Conservation (phyloP, 164 flowering plant species). For the Aristolochia contorta region DNA sequence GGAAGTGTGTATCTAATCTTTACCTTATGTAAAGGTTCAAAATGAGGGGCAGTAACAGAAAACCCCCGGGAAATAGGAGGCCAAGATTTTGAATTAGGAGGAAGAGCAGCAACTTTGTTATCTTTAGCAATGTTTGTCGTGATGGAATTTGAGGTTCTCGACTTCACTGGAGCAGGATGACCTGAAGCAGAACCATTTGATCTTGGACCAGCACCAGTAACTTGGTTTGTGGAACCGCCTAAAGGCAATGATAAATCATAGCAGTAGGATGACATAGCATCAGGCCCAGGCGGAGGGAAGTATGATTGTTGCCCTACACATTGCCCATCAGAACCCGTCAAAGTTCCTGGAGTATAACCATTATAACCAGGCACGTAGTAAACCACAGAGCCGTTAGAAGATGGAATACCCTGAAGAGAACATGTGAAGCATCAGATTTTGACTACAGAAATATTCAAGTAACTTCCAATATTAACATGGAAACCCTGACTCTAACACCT, state of each 20-base stretch:
- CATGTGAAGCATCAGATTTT: not conserved
- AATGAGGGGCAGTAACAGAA: slow-evolving; percentile 21
- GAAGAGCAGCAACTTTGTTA: slow-evolving; percentile 12
- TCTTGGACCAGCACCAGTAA: not conserved
- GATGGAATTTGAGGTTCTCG: slow-evolving; percentile 19
- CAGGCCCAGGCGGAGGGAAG: slow-evolving; percentile 10
- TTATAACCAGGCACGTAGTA: slow-evolving; percentile 26
- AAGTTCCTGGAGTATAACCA: slow-evolving; percentile 24
- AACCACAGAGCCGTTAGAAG: slow-evolving; percentile 23
- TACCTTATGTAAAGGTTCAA: slow-evolving; percentile 33
- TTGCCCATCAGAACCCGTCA: slow-evolving; percentile 32
- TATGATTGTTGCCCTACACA: slow-evolving; percentile 14
- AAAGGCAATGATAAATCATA: slow-evolving; percentile 18
- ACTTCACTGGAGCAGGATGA: slow-evolving; percentile 17
- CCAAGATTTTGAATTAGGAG: slow-evolving; percentile 12
- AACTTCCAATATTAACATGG: not conserved
- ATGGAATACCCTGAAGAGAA: slow-evolving; percentile 30
- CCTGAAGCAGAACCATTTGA: not conserved
- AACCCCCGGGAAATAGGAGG: slow-evolving; percentile 11
- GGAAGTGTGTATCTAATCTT: not conserved
- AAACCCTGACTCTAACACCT: not conserved
- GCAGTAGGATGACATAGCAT: slow-evolving; percentile 20
- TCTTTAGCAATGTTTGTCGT: slow-evolving; percentile 14
- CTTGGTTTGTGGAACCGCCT: slow-evolving; percentile 19
- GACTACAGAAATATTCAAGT: not conserved